phyloP scores from a whole-genome alignment of 257 asterid genomes.

The Anisodus tanguticus region DNA sequence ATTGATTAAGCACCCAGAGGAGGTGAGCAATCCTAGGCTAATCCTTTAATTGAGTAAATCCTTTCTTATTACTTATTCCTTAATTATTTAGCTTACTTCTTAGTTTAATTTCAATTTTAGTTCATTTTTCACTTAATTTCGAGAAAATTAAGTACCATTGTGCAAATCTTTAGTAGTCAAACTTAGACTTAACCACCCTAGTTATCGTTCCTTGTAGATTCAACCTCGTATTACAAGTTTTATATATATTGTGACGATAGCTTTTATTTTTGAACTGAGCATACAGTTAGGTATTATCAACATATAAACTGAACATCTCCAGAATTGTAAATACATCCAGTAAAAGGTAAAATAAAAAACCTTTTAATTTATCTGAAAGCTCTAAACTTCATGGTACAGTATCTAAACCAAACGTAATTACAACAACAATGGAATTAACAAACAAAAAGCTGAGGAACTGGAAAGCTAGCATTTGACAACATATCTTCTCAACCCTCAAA shows the following conservation, averaged over 20 bases:
- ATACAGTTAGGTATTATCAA: background rate
- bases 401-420: background rate
- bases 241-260: background rate
- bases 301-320: background rate
- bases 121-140: background rate
- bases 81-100: background rate
- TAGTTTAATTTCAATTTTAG: too few relatives aligned
- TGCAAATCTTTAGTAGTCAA: background rate
- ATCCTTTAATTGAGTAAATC: background rate
- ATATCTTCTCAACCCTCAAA: background rate
- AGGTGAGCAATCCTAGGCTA: background rate
- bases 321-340: background rate
- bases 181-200: background rate
- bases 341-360: background rate
- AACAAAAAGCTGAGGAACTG: conserved; percentile 58
- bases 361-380: background rate
- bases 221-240: background rate
- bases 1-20: background rate
- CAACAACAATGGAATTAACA: conserved; percentile 22
- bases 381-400: background rate
- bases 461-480: conserved; percentile 33
- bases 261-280: background rate
- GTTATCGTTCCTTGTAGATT: background rate
- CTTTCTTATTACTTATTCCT: too few relatives aligned
- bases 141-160: background rate